Conservation (phyloP, 768 basidiomycete genomes). For the Naganishia randhawae region DNA sequence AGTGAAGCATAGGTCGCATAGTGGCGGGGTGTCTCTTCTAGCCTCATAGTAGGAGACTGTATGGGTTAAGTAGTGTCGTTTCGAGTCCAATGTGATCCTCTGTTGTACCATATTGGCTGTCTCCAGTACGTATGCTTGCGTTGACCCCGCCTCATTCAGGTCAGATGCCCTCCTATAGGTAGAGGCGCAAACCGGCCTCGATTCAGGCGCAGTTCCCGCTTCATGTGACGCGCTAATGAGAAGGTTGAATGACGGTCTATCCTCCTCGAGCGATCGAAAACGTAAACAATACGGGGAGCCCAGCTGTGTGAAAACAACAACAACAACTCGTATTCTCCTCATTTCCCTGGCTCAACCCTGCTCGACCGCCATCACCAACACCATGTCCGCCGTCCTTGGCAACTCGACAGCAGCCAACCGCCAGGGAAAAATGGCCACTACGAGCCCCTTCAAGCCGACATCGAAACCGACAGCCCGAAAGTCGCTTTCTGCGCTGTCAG, state of each 20-base stretch:
- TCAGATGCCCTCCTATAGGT: too few relatives aligned
- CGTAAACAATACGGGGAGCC: neutral
- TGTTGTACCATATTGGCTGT: too few relatives aligned
- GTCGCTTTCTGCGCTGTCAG: slow-evolving; percentile 24
- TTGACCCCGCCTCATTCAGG: too few relatives aligned
- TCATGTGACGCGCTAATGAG: neutral
- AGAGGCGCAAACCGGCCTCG: too few relatives aligned
- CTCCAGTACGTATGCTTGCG: too few relatives aligned
- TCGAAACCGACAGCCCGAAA: slow-evolving; percentile 21
- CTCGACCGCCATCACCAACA: neutral
- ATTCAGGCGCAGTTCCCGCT: neutral
- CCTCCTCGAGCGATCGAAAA: neutral
- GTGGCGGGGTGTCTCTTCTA: too few relatives aligned
- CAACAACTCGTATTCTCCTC: neutral
- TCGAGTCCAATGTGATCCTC: too few relatives aligned
- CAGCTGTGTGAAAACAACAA: neutral
- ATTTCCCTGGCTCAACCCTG: neutral
- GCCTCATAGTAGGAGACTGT: too few relatives aligned
- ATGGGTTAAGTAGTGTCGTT: too few relatives aligned
- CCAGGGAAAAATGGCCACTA: neutral
- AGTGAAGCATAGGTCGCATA: too few relatives aligned
- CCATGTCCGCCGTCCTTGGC: slow-evolving; percentile 14
- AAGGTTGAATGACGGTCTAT: neutral
- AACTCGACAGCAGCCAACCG: slow-evolving; percentile 6
- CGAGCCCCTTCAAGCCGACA: slow-evolving; percentile 18